Conservation (phyloP, 352 stramenopile species). For the Thalassiosira mediterranea region DNA sequence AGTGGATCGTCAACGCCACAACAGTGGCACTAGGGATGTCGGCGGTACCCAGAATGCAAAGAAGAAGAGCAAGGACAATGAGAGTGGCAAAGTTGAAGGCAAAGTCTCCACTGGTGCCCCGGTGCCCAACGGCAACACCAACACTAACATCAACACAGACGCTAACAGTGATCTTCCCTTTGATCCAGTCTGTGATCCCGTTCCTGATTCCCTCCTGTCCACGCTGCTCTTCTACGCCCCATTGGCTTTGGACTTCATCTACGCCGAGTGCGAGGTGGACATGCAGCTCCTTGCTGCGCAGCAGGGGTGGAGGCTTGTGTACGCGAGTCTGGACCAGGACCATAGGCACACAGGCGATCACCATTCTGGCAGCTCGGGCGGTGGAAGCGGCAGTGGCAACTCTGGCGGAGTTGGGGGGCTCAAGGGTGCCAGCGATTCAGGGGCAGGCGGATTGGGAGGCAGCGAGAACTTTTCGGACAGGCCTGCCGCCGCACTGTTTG, state of each 20-base stretch:
- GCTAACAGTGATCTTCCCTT: too few relatives aligned
- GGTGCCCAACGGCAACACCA: constrained; percentile 5
- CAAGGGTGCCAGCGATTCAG: neutral
- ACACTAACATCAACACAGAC: too few relatives aligned
- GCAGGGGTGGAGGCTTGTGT: constrained; percentile 83
- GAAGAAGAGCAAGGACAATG: too few relatives aligned
- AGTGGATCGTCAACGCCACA: too few relatives aligned
- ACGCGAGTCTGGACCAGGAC: constrained; percentile 63
- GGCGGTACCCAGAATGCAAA: too few relatives aligned
- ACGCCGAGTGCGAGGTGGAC: constrained; percentile 83
- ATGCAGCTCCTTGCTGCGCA: constrained; percentile 84
- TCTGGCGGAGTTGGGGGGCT: too few relatives aligned
- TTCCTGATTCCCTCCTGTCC: constrained; percentile 57
- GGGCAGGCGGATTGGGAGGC: constrained; percentile 11
- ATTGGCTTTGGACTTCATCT: constrained; percentile 85
- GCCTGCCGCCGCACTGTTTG: constrained; percentile 81
- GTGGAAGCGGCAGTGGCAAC: constrained; percentile 3
- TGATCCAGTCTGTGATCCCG: constrained; percentile 66
- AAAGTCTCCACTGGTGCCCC: too few relatives aligned
- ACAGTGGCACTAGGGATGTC: too few relatives aligned
- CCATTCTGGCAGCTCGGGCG: constrained; percentile 15
- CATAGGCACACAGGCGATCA: constrained; percentile 52
- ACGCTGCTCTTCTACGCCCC: constrained; percentile 80
- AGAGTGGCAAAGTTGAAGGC: too few relatives aligned
- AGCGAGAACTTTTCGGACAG: constrained; percentile 52